Evolutionary conservation across 1,139 yeast genomes (phyloP).

Genomic region (Kodamaea sp.): DNA sequence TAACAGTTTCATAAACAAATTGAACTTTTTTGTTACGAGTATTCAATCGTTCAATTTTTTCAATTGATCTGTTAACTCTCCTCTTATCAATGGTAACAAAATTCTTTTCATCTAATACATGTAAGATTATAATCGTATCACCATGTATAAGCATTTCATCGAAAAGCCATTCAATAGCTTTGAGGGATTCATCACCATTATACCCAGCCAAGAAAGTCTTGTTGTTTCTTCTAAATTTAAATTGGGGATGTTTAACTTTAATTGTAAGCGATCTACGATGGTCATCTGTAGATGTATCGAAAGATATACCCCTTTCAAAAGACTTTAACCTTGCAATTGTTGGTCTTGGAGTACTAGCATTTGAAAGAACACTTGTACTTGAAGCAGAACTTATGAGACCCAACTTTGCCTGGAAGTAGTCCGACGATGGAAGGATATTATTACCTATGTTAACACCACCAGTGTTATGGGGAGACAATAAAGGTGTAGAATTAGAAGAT

Average conservation of each 20-base stretch:
- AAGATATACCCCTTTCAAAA: slow-evolving; percentile 43
- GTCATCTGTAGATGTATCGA: slow-evolving; percentile 44
- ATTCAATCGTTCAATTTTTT: slow-evolving; percentile 46
- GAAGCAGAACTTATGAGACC: slow-evolving; percentile 6
- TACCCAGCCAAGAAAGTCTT: slow-evolving; percentile 63
- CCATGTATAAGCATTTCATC: slow-evolving; percentile 62
- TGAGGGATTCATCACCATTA: slow-evolving; percentile 56
- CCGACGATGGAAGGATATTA: slow-evolving; percentile 7
- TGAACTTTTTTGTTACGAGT: slow-evolving; percentile 46
- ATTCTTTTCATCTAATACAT: slow-evolving; percentile 51
- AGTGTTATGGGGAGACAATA: slow-evolving; percentile 18
- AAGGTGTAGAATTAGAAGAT: slow-evolving; percentile 17
- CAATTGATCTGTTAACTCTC: slow-evolving; percentile 32
- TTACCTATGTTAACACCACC: slow-evolving; percentile 7
- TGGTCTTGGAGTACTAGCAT: background rate
- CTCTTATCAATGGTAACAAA: slow-evolving; percentile 26
- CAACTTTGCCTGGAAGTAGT: slow-evolving; percentile 11
- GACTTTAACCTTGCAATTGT: slow-evolving; percentile 4
- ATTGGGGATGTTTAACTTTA: slow-evolving; percentile 55
- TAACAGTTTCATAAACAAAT: slow-evolving; percentile 55
- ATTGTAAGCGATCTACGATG: slow-evolving; percentile 47
- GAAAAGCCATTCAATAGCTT: slow-evolving; percentile 64
- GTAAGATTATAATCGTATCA: slow-evolving; percentile 59
- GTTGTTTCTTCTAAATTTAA: slow-evolving; percentile 51
- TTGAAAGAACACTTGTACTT: slow-evolving; percentile 2